Evolutionary conservation across 352 stramenopile genomes (phyloP), one percentile per base, ranked within the genome.

Genomic region (Phytopythium ostracodes): DNA sequence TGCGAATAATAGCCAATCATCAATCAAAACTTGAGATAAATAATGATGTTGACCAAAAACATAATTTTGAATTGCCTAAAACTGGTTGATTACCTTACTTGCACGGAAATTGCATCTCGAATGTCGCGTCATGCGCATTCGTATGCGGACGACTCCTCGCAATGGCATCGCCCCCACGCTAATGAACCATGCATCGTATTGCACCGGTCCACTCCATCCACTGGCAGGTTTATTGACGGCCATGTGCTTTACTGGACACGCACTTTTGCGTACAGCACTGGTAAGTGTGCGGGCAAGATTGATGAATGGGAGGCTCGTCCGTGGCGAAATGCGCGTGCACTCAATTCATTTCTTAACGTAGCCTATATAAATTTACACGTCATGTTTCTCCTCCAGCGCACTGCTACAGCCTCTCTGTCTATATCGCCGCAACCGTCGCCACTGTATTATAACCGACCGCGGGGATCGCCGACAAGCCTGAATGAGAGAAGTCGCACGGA

Each of bases 281-380:
- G n/a, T n/a, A n/a, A n/a, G n/a, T n/a, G n/a, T n/a, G n/a, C n/a
- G n/a, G 20, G 15, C 2, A n/a, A 8, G 20, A 20, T 8, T 2
- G 9, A 38, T 24, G 42, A 25, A 27, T 20, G n/a, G 33, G 33
- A 38, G 33, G 33, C 33, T 38, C 33, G 6, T 38, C 33, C 33
- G 33, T 15, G 33, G 33, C 33, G 33, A 38, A 38, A 38, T 38
- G 33, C 33, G 49, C 49, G 31, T 33, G 31, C n/a, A 40, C 50
- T 43, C 29, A 11, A 38, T 55, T 17, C 49, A 25, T 58, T 60
- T 62, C 53, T 67, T 67, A 62, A 66, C 59, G 65, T 66, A 64
- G 46, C 52, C 62, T 64, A 67, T 66, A 70, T 70, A 67, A 64
- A 63, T 67, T 52, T 64, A 70, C 64, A 64, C 55, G 42, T 59